Conservation (phyloP, 352 stramenopile species). For the Peronosclerospora sorghi region DNA sequence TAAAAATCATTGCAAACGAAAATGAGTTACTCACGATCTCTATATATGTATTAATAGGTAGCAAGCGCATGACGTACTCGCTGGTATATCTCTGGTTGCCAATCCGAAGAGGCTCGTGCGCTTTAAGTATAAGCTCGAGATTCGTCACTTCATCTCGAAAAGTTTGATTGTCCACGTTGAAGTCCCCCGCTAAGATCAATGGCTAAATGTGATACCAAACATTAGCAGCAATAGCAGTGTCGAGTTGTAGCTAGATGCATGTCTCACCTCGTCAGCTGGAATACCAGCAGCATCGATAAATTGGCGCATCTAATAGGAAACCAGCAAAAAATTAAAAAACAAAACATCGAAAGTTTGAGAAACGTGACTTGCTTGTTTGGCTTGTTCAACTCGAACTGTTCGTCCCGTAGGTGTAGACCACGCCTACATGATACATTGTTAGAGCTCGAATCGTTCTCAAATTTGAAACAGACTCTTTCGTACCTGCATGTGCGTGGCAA, state of each 20-base stretch:
- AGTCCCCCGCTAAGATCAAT: slow-evolving; percentile 71
- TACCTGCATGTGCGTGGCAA: slow-evolving; percentile 79
- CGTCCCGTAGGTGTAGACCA: slow-evolving; percentile 59
- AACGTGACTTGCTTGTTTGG: slow-evolving; percentile 35
- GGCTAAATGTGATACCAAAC: slow-evolving; percentile 21
- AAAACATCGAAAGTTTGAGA: not conserved
- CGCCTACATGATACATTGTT: slow-evolving; percentile 18
- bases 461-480: not conserved
- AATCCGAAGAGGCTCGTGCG: slow-evolving; percentile 32
- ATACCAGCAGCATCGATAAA: slow-evolving; percentile 58
- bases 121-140: slow-evolving; percentile 42
- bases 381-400: slow-evolving; percentile 53
- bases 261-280: slow-evolving; percentile 46
- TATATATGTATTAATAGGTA: not conserved
- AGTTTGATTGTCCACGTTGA: slow-evolving; percentile 80
- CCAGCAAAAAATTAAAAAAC: not conserved
- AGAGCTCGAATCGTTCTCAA: not conserved
- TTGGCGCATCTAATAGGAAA: slow-evolving; percentile 31
- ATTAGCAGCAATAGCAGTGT: not conserved
- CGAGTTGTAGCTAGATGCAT: not conserved
- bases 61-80: slow-evolving; percentile 38
- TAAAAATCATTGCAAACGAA: not conserved
- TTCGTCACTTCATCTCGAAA: slow-evolving; percentile 57
- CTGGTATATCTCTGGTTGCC: slow-evolving; percentile 69
- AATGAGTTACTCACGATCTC: not conserved